Conservation (phyloP, 2,329 filamentous ascomycete genomes). For the Ophiostoma himal-ulmi region DNA sequence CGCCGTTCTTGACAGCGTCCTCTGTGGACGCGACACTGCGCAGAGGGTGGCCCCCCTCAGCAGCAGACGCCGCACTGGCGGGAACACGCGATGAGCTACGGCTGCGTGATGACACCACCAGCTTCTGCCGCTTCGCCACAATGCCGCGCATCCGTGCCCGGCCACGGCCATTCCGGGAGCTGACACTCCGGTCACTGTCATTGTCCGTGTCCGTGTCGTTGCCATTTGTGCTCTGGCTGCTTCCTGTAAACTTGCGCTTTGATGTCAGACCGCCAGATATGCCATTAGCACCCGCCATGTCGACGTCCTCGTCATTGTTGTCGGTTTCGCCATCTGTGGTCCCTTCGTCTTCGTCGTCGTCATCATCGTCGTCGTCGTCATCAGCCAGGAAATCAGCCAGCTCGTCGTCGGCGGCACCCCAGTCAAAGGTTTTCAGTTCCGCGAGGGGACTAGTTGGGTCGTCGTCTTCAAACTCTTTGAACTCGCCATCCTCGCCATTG, state of each 20-base stretch:
- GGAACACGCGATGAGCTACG: conserved; percentile 41
- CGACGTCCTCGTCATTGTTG: conserved; percentile 34
- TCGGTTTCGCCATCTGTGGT: conserved; percentile 36
- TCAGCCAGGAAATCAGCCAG: conserved; percentile 65
- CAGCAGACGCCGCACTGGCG: neutral
- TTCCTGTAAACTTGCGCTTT: conserved; percentile 28
- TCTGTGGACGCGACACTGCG: conserved; percentile 26
- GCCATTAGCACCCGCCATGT: conserved; percentile 25
- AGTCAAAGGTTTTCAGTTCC: conserved; percentile 54
- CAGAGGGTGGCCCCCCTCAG: neutral
- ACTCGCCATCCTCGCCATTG: conserved; percentile 37
- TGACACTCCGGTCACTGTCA: conserved; percentile 22
- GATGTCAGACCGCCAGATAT: neutral
- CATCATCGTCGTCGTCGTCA: conserved; percentile 47
- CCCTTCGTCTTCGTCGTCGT: conserved; percentile 31
- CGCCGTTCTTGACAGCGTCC: neutral
- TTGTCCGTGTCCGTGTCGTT: conserved; percentile 34
- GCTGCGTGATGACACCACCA: conserved; percentile 39
- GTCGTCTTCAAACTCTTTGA: conserved; percentile 43
- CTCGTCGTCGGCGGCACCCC: conserved; percentile 62
- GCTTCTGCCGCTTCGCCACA: conserved; percentile 47
- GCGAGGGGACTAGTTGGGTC: conserved; percentile 48
- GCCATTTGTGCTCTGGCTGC: conserved; percentile 30
- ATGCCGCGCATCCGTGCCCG: conserved; percentile 29
- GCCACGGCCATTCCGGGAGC: conserved; percentile 28